phyloP scores from a whole-genome alignment of 1,284 basidiomycete genomes.

The Austropuccinia psidii region DNA sequence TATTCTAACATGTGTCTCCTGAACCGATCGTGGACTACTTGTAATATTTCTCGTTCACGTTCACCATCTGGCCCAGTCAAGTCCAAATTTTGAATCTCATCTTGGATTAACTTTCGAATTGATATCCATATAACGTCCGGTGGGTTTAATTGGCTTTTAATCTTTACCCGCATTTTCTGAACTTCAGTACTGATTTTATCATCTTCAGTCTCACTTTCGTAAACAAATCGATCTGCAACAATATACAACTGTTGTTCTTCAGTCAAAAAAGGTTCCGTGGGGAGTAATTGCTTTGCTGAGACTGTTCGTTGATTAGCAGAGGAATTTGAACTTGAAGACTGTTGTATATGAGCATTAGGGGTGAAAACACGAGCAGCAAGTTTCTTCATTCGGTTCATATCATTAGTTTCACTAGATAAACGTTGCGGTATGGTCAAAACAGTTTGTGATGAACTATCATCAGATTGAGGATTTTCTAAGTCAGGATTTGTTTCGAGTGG shows the following conservation, averaged over 20 bases:
- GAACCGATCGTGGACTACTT: not conserved
- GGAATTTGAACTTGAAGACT: too few species aligned
- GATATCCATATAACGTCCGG: slow-evolving; percentile 31
- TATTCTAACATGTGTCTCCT: slow-evolving; percentile 22
- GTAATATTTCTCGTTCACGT: not conserved
- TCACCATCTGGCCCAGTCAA: not conserved
- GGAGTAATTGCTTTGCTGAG: not conserved
- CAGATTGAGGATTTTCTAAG: too few species aligned
- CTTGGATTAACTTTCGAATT: slow-evolving; percentile 27
- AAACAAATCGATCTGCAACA: slow-evolving; percentile 29
- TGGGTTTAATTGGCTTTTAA: slow-evolving; percentile 33
- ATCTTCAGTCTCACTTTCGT: not conserved
- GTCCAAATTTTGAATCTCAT: slow-evolving; percentile 19
- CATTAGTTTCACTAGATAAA: too few species aligned
- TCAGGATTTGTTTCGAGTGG: too few species aligned
- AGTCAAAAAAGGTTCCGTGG: not conserved
- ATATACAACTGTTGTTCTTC: slow-evolving; percentile 24
- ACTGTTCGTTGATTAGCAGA: too few species aligned
- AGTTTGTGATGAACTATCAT: too few species aligned
- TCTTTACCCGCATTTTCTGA: slow-evolving; percentile 7
- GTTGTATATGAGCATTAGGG: not conserved
- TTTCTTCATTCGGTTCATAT: too few species aligned
- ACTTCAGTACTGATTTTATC: not conserved
- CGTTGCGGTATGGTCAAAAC: too few species aligned
- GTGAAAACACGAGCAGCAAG: slow-evolving; percentile 11